phyloP scores from a whole-genome alignment of 345 rosid genomes.

The Brassica napus region Da-Ae NC_063448.1:5706001-5706500 shows the following conservation, averaged over 20 bases:
- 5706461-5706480: background rate
- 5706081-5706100: conserved; percentile 97
- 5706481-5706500: background rate
- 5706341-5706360: conserved; percentile 99
- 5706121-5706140: conserved; percentile 17
- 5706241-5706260: conserved; percentile 96
- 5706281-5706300: conserved; percentile 95
- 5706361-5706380: conserved; percentile 98
- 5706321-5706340: conserved; percentile 90
- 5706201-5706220: conserved; percentile 98
- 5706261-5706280: conserved; percentile 98
- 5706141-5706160: conserved; percentile 8
- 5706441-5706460: background rate
- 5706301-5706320: conserved; percentile 98
- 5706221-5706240: conserved; percentile 99
- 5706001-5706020: conserved; percentile 98
- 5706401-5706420: conserved; percentile 99
- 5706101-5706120: conserved; percentile 46
- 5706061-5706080: conserved; percentile 97
- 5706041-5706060: conserved; percentile 86
- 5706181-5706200: conserved; percentile 42
- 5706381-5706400: conserved; percentile 99
- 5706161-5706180: background rate
- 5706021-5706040: conserved; percentile 99
- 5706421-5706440: conserved; percentile 74